These are phyloP conservation scores for Candida xyloterini DNA, from an alignment of 805 yeast species.

Conservation along the genomic window DNA sequence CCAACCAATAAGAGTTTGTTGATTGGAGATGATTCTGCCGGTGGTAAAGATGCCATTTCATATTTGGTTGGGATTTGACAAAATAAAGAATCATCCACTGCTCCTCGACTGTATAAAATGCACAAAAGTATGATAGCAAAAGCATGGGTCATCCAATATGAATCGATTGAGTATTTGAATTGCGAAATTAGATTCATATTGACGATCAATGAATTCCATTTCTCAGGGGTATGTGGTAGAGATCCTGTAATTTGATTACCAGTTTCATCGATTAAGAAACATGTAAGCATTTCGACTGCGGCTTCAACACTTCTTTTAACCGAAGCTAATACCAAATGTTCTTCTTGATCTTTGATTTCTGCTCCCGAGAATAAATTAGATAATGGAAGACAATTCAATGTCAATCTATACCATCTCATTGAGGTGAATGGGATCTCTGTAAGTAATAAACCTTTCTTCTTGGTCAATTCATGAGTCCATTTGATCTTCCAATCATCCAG, in stretches of 20 bases:
- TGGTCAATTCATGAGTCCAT: conserved; percentile 11
- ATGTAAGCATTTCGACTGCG: conserved; percentile 18
- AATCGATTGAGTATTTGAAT: conserved; percentile 16
- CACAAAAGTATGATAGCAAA: conserved; percentile 17
- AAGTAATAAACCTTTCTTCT: neutral
- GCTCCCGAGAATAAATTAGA: conserved; percentile 10
- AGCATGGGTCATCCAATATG: conserved; percentile 23
- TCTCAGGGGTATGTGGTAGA: conserved; percentile 12
- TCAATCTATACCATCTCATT: conserved; percentile 19
- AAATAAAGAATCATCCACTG: conserved; percentile 17
- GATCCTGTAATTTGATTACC: conserved; percentile 10
- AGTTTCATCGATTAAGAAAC: conserved; percentile 11
- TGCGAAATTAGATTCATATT: conserved; percentile 2
- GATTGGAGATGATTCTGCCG: conserved; percentile 16
- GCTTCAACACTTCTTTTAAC: conserved; percentile 18
- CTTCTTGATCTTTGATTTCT: conserved; percentile 6
- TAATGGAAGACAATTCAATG: conserved; percentile 12
- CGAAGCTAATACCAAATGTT: conserved; percentile 12
- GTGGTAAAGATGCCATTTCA: conserved; percentile 13
- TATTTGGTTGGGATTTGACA: conserved; percentile 13
- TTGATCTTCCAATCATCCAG: conserved; percentile 17
- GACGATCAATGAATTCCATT: conserved; percentile 9
- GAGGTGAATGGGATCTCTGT: conserved; percentile 21
- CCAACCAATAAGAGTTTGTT: conserved; percentile 17
- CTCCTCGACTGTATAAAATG: conserved; percentile 17